A percentile compares a stretch with the other conserved stretches of the same genome.
These are phyloP conservation scores for Verticillium isaacii DNA, from an alignment of 2,329 filamentous ascomycete species.

Conservation along the genomic window DNA sequence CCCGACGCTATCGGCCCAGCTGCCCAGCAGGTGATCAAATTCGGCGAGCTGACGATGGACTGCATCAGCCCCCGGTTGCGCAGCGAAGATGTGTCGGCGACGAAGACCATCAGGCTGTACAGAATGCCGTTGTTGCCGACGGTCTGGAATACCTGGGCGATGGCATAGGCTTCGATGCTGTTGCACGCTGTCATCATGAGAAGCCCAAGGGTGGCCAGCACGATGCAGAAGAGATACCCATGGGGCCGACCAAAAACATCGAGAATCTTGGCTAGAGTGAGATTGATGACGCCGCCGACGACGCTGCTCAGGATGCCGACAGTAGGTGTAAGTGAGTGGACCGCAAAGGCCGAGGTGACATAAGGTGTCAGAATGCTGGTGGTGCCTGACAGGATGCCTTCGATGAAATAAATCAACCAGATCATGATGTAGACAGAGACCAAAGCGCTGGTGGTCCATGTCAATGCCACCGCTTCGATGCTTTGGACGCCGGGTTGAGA, in stretches of 20 bases:
- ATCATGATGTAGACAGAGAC: conserved; percentile 34
- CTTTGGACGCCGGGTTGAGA: conserved; percentile 12
- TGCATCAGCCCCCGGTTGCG: conserved; percentile 23
- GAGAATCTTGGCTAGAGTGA: conserved; percentile 59
- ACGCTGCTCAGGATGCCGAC: conserved; percentile 46
- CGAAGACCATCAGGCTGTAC: conserved; percentile 20
- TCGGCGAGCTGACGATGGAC: conserved; percentile 24
- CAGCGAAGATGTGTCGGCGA: conserved; percentile 22
- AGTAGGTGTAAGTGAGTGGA: conserved; percentile 48
- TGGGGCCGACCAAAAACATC: conserved; percentile 61
- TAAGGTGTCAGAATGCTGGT: conserved; percentile 21
- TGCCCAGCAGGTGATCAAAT: conserved; percentile 27
- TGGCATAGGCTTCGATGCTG: not conserved
- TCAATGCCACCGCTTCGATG: conserved; percentile 32
- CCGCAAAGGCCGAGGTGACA: conserved; percentile 42
- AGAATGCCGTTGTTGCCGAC: conserved; percentile 14
- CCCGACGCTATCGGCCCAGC: conserved; percentile 16
- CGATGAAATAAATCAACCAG: conserved; percentile 44
- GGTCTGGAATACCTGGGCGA: not conserved
- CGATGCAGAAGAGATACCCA: conserved; percentile 49
- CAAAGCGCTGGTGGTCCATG: conserved; percentile 33
- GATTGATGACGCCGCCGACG: conserved; percentile 53
- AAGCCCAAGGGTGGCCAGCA: conserved; percentile 43
- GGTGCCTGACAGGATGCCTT: conserved; percentile 24
- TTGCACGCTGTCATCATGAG: conserved; percentile 59